Percentiles rank a stretch among this genome's conserved stretches.
phyloP scores from a whole-genome alignment of 139 green algal species.

The Limnomonas spitsbergensis region DNA sequence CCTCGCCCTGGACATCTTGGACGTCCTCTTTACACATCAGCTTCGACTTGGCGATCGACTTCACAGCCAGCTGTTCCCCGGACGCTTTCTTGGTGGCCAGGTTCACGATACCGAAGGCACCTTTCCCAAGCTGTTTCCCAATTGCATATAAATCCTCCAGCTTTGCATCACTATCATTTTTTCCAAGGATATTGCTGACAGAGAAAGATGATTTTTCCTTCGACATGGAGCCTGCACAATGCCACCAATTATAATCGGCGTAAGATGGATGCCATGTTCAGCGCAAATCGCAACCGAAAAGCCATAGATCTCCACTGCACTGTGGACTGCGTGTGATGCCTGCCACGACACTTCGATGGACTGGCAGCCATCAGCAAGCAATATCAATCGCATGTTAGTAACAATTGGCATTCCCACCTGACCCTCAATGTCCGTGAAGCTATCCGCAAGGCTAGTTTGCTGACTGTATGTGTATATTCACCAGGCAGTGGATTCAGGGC shows the following conservation, averaged over 20 bases:
- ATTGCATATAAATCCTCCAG: conserved; percentile 42
- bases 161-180: conserved; percentile 32
- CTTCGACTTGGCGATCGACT: conserved; percentile 86
- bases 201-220: neutral
- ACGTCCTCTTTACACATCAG: conserved; percentile 77
- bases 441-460: too few species aligned
- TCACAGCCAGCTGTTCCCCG: conserved; percentile 62
- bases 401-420: too few species aligned
- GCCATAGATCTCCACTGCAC: neutral
- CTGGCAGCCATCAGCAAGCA: neutral
- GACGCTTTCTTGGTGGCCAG: conserved; percentile 33
- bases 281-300: neutral
- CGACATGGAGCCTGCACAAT: neutral
- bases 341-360: neutral
- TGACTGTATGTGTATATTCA: too few species aligned
- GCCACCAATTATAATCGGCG: neutral
- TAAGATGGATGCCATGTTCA: neutral
- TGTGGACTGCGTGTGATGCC: neutral
- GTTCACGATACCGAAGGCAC: conserved; percentile 56
- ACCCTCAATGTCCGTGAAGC: too few species aligned
- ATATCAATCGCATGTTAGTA: neutral
- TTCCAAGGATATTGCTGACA: conserved; percentile 44
- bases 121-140: conserved; percentile 58
- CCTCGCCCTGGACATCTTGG: conserved; percentile 79
- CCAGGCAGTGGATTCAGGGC: too few species aligned